Conservation (phyloP, 2,329 filamentous ascomycete genomes). For the Penicillium sp. region DNA sequence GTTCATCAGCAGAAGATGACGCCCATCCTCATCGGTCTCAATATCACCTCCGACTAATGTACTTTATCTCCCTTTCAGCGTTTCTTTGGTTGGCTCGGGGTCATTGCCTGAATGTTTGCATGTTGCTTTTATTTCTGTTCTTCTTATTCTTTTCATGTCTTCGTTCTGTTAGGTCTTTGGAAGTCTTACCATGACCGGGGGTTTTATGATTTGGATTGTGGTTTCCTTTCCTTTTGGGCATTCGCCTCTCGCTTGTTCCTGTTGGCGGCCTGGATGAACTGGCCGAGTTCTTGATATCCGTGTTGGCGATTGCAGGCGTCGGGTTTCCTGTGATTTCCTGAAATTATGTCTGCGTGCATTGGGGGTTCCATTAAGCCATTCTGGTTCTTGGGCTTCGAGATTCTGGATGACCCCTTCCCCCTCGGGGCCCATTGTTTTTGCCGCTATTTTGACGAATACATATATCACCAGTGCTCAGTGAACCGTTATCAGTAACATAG, state of each 20-base stretch:
- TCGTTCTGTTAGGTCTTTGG: conserved; percentile 12
- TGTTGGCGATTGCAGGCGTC: conserved; percentile 36
- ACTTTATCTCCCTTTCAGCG: conserved; percentile 31
- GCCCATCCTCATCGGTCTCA: conserved; percentile 15
- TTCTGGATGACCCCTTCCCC: conserved; percentile 19
- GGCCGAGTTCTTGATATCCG: conserved; percentile 36
- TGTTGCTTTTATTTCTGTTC: too few species aligned
- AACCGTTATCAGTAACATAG: too few species aligned
- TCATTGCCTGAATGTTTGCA: conserved; percentile 16
- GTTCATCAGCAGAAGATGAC: conserved; percentile 4
- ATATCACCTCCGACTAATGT: conserved; percentile 28
- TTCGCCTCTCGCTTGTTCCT: conserved; percentile 14
- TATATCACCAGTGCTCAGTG: too few species aligned
- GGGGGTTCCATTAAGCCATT: conserved; percentile 14
- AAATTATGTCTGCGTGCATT: conserved; percentile 24
- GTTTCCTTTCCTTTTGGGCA: conserved; percentile 9
- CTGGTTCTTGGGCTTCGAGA: conserved; percentile 14
- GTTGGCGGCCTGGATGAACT: conserved; percentile 11
- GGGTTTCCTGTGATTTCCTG: conserved; percentile 23
- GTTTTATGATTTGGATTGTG: conserved; percentile 24
- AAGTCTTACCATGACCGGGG: conserved; percentile 11
- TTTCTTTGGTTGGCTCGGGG: conserved; percentile 23
- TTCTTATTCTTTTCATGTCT: conserved; percentile 12
- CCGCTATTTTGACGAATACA: conserved; percentile 27
- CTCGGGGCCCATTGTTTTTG: conserved; percentile 18